Evolutionary conservation across 1,284 basidiomycete species (phyloP).

Genomic region (Agaricales sp.): DNA sequence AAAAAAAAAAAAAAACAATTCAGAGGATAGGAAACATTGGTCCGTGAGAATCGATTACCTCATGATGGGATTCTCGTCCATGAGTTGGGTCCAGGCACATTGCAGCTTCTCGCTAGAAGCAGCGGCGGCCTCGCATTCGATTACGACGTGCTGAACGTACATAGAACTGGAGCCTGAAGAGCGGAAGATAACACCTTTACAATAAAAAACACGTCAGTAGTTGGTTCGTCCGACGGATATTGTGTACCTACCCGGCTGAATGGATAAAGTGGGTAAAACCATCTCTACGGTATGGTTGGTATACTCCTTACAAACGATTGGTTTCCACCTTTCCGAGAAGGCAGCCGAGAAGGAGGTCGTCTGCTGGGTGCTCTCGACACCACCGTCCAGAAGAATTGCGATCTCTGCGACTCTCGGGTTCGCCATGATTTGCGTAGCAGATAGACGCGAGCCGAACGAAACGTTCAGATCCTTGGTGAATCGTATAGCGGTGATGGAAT

Average conservation of each 20-base stretch:
- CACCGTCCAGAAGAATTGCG: conserved; percentile 15
- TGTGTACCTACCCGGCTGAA: conserved; percentile 21
- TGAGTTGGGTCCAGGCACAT: conserved; percentile 25
- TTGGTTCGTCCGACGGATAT: neutral
- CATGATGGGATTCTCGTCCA: conserved; percentile 26
- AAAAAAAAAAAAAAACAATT: conserved; percentile 5
- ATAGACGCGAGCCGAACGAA: conserved; percentile 18
- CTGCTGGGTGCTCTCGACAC: neutral
- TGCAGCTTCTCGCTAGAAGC: conserved; percentile 18
- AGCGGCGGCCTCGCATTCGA: conserved; percentile 16
- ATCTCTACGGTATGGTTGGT: conserved; percentile 17
- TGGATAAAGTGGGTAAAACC: conserved; percentile 34
- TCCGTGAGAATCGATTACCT: conserved; percentile 21
- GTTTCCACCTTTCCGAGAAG: conserved; percentile 20
- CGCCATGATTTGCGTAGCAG: conserved; percentile 33
- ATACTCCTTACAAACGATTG: conserved; percentile 18
- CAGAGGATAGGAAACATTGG: neutral
- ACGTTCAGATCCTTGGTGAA: conserved; percentile 27
- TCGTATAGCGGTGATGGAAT: conserved; percentile 30
- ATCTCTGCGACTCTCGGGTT: conserved; percentile 24
- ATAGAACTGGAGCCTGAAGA: conserved; percentile 26
- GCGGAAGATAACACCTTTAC: conserved; percentile 25
- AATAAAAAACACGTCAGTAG: neutral
- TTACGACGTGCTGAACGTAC: conserved; percentile 37
- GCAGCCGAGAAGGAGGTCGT: conserved; percentile 11